Percentiles rank a stretch among this genome's conserved stretches.
These are phyloP conservation scores for Cladorrhinum sp. DNA, from an alignment of 2,329 filamentous ascomycete species.

Conservation along the genomic window DNA sequence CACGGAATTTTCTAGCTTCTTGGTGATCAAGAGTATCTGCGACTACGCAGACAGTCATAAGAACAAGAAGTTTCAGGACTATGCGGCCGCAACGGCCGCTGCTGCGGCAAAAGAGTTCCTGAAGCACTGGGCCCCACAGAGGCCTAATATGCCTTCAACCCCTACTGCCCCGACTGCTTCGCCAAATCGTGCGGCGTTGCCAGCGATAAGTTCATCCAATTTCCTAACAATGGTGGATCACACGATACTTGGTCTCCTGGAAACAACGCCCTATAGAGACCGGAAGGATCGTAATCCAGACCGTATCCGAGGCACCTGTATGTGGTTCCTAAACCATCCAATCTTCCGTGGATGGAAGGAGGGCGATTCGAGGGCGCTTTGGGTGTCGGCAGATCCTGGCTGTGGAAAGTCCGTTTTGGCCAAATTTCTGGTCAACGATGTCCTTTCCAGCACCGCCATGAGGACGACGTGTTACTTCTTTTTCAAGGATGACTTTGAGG, in stretches of 20 bases:
- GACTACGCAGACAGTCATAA: slow-evolving; percentile 40
- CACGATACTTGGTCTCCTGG: too few species aligned
- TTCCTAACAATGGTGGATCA: too few species aligned
- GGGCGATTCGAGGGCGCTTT: slow-evolving; percentile 26
- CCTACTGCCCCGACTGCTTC: too few species aligned
- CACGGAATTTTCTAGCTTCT: slow-evolving; percentile 27
- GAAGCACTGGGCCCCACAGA: neutral
- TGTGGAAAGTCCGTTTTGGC: slow-evolving; percentile 36
- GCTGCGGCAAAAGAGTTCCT: slow-evolving; percentile 28
- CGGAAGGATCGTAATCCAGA: slow-evolving; percentile 32
- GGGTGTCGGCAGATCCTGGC: slow-evolving; percentile 34
- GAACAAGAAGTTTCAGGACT: slow-evolving; percentile 34
- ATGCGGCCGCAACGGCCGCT: slow-evolving; percentile 35
- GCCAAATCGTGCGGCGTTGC: too few species aligned
- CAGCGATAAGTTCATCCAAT: too few species aligned
- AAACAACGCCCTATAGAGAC: slow-evolving; percentile 23
- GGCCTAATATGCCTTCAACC: neutral
- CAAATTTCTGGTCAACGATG: slow-evolving; percentile 30
- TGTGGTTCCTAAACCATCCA: slow-evolving; percentile 33
- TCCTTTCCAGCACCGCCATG: slow-evolving; percentile 22
- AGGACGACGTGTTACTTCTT: slow-evolving; percentile 35
- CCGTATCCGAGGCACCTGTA: slow-evolving; percentile 32
- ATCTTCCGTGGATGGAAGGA: slow-evolving; percentile 30
- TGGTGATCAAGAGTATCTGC: slow-evolving; percentile 37
- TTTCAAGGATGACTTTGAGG: slow-evolving; percentile 32